phyloP scores from a whole-genome alignment of 345 rosid genomes.

The Brassica nigra region DNA sequence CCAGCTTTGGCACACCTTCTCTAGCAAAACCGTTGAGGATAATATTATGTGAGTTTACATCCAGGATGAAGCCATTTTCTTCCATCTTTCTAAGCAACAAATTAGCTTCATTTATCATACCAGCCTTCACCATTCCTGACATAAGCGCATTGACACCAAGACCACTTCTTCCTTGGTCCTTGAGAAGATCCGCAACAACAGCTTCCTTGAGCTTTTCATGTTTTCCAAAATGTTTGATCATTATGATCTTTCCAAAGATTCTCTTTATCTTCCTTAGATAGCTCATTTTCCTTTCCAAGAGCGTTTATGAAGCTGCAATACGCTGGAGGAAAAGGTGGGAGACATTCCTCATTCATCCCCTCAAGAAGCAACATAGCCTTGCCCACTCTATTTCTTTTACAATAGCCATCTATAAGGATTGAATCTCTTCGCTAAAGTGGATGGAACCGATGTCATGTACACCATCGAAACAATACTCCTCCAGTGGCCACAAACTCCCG shows the following conservation, averaged over 20 bases:
- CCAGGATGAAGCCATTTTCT: conserved; percentile 63
- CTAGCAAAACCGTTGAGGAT: conserved; percentile 75
- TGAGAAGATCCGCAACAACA: conserved; percentile 2
- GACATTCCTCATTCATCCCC: not conserved
- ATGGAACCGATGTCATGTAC: not conserved
- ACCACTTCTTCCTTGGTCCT: conserved; percentile 51
- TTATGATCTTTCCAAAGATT: not conserved
- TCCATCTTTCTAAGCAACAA: conserved; percentile 54
- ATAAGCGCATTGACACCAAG: conserved; percentile 89
- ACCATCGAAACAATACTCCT: not conserved
- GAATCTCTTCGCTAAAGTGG: not conserved
- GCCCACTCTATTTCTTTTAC: not conserved
- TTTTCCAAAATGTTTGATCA: not conserved
- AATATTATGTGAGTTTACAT: conserved; percentile 69
- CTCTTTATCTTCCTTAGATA: not conserved
- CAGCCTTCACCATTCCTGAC: conserved; percentile 84
- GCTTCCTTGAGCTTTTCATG: not conserved
- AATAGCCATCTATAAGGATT: not conserved
- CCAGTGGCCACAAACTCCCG: not conserved
- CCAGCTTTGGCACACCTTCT: conserved; percentile 35
- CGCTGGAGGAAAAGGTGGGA: not conserved
- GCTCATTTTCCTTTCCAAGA: not conserved
- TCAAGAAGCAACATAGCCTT: not conserved
- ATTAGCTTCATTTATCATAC: conserved; percentile 71
- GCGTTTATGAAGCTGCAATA: not conserved